A percentile compares a stretch with the other conserved stretches of the same genome.
These are phyloP conservation scores for Penicillium bovifimosum DNA, from an alignment of 495 filamentous ascomycete species.

Conservation along the genomic window DNA sequence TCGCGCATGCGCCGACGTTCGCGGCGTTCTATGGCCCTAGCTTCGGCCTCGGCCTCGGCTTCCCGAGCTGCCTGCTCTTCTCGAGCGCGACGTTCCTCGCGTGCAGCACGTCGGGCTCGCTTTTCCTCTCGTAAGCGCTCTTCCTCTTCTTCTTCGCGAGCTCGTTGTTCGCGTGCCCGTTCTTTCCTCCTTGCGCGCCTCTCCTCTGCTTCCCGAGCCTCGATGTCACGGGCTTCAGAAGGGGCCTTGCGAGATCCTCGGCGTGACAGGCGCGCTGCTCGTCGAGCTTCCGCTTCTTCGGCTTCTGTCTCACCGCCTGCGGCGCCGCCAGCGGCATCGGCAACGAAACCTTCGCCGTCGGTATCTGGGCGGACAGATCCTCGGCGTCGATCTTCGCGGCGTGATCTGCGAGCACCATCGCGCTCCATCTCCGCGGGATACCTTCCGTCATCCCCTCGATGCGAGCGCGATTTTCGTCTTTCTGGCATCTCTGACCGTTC, in stretches of 20 bases:
- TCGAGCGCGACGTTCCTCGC: constrained; percentile 41
- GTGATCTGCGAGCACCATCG: constrained; percentile 37
- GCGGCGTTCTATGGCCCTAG: constrained; percentile 35
- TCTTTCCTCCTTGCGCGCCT: constrained; percentile 39
- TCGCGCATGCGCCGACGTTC: constrained; percentile 38
- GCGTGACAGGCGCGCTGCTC: constrained; percentile 44
- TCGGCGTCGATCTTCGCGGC: constrained; percentile 40
- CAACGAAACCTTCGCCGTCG: constrained; percentile 41
- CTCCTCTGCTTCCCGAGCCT: constrained; percentile 42
- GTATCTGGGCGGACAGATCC: constrained; percentile 37
- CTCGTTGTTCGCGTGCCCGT: constrained; percentile 32
- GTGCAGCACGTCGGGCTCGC: constrained; percentile 40
- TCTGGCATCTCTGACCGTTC: constrained; percentile 37
- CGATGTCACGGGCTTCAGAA: constrained; percentile 25
- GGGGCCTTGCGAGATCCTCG: constrained; percentile 35
- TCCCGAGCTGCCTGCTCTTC: constrained; percentile 44
- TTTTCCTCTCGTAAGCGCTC: constrained; percentile 43
- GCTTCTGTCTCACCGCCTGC: constrained; percentile 42
- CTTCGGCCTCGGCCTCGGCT: constrained; percentile 37
- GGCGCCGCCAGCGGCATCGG: constrained; percentile 30
- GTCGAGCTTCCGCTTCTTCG: constrained; percentile 46
- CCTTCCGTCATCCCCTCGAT: constrained; percentile 34
- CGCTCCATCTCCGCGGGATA: constrained; percentile 37
- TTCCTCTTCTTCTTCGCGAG: constrained; percentile 47
- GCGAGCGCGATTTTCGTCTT: constrained; percentile 36